Percentiles rank a stretch among this genome's conserved stretches.
phyloP scores from a whole-genome alignment of 306 rosid genomes.

The Vicia faba region DNA sequence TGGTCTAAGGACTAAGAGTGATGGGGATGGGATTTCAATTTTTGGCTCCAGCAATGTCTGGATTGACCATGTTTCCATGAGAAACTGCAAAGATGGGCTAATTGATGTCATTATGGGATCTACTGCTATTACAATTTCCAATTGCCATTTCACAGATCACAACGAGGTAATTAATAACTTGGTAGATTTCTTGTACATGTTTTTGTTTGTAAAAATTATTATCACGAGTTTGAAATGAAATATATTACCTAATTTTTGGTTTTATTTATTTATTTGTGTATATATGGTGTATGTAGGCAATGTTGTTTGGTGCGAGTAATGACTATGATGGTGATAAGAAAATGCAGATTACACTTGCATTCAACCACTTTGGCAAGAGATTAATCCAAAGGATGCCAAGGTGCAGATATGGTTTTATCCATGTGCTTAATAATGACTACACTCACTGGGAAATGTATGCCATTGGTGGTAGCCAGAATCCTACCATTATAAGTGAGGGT shows the following conservation, averaged over 20 bases:
- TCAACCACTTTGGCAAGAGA: no score
- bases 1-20: conserved; percentile 63
- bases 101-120: conserved; percentile 33
- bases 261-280: background rate
- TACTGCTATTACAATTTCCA: conserved; percentile 86
- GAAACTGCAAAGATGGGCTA: no score
- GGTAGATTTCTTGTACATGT: no score
- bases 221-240: background rate
- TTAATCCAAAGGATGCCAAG: no score
- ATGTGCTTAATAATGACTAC: no score
- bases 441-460: no score
- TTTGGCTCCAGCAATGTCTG: no score
- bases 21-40: conserved; percentile 8
- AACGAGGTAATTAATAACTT: conserved; percentile 46
- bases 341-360: no score
- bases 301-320: conserved; percentile 79
- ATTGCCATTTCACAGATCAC: conserved; percentile 75
- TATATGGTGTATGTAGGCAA: conserved; percentile 52
- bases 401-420: no score
- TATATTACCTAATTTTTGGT: background rate
- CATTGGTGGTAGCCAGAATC: no score
- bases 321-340: background rate
- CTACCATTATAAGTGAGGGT: no score
- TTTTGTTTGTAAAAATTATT: background rate
- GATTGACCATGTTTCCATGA: no score